Base-by-base conservation (phyloP, 352 stramenopile species). In the Phytophthora vignae region DNA sequence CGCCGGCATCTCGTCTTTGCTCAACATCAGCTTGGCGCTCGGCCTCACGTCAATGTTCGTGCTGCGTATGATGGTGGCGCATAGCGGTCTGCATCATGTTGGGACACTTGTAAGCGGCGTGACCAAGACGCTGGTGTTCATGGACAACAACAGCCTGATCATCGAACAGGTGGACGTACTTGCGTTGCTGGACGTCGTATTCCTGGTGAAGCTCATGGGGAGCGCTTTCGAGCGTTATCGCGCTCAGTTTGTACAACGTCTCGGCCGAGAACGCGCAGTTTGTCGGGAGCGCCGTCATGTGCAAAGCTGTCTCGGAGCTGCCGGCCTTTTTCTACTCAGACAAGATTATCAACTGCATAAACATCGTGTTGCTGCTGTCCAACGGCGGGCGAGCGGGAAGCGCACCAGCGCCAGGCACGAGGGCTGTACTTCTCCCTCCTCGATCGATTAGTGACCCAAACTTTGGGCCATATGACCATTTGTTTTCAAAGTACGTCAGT, bases 271-370 rank as follows among this genome's bases (percentile, higher is more conserved):
- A 92, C 53, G 76, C 87, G 42, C 74, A 90, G 65, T 92, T 96
- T 67, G 90, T 96, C 29, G 85, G 88, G 21, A 76, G 92, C 9
- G 87, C 84, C 14, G 93, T 93, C 61, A 78, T 89, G 80, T 92
- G 86, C 61, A 84, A 96, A 74, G 94, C 88, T 4, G 69, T 80
- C 8, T 94, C 85, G 15, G 88, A 96, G 71, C 69, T 96, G 7
- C 88, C 88, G 14, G 87, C 87, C 2, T 96, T 96, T 66, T 96
- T 93, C 74, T 93, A 82, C 67, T 90, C 87, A 11, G 78, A 93
- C 56, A 55, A 69, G 29, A 87, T 94, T 64, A 89, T 94, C 66
- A 70, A 86, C 44, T 75, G 76, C 21, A 73, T 93, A 21, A 87
- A 87, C 21, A 91, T 84, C 25, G 85, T 93, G 52, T 55, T 95